Conservation (phyloP, 2,329 filamentous ascomycete species). For the Apiospora saccharicola region DNA sequence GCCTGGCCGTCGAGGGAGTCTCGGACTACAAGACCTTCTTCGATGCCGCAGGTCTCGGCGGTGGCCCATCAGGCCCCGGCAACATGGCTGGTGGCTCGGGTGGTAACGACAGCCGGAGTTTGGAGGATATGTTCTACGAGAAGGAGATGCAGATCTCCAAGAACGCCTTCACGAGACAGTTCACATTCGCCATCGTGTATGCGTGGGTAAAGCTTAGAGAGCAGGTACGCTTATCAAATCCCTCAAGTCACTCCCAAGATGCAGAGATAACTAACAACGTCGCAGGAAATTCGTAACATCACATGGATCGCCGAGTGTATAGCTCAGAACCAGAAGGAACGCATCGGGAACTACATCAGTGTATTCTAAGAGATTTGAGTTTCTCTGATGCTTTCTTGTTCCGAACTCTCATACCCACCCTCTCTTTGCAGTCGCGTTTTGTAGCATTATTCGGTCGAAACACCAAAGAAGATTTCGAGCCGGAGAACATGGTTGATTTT, state of each 20-base stretch:
- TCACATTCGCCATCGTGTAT: slow-evolving; percentile 93
- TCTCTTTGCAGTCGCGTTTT: slow-evolving; percentile 39
- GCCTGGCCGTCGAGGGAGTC: slow-evolving; percentile 91
- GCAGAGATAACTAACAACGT: slow-evolving; percentile 36
- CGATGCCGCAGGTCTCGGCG: slow-evolving; percentile 83
- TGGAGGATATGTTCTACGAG: slow-evolving; percentile 98
- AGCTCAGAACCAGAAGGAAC: slow-evolving; percentile 98
- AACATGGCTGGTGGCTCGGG: slow-evolving; percentile 86
- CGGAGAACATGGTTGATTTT: slow-evolving; percentile 28
- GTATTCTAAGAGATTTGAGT: slow-evolving; percentile 72
- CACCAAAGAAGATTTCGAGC: slow-evolving; percentile 37
- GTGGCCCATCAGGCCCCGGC: slow-evolving; percentile 74
- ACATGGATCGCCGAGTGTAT: slow-evolving; percentile 99
- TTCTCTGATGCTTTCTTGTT: slow-evolving; percentile 22
- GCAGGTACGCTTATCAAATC: slow-evolving; percentile 70
- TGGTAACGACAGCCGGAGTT: slow-evolving; percentile 77
- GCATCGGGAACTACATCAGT: slow-evolving; percentile 98
- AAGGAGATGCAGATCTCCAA: slow-evolving; percentile 99
- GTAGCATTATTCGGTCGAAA: slow-evolving; percentile 54
- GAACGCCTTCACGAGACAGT: slow-evolving; percentile 92
- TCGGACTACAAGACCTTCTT: slow-evolving; percentile 96
- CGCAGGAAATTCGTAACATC: slow-evolving; percentile 97
- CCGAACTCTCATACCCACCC: slow-evolving; percentile 30
- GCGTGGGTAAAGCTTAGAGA: slow-evolving; percentile 97
- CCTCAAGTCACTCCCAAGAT: background rate